Conservation (phyloP, 2,329 filamentous ascomycete genomes). For the Trichoderma koningiopsis region DNA sequence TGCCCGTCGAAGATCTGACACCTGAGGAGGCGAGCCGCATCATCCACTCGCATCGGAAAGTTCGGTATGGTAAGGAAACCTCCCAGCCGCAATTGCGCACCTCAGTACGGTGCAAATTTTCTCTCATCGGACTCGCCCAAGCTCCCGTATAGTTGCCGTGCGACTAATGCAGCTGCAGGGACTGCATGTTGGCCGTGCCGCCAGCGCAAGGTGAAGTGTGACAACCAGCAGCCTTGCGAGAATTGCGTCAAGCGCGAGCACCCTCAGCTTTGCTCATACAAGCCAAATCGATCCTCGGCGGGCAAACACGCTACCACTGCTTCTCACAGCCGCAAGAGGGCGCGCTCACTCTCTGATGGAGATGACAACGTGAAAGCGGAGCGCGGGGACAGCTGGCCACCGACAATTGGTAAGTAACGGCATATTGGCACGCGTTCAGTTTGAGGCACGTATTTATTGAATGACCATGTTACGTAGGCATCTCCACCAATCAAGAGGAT, state of each 20-base stretch:
- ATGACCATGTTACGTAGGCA: constrained; percentile 29
- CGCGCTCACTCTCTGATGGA: constrained; percentile 38
- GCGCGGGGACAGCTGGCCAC: constrained; percentile 47
- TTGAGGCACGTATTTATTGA: not conserved
- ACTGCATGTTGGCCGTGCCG: constrained; percentile 69
- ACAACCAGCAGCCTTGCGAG: constrained; percentile 69
- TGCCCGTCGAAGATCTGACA: constrained; percentile 58
- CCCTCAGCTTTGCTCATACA: constrained; percentile 66
- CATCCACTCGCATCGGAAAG: constrained; percentile 69
- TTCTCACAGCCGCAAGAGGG: constrained; percentile 40
- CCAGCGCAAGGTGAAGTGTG: constrained; percentile 69
- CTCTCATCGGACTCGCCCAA: not conserved
- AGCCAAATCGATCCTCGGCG: constrained; percentile 56
- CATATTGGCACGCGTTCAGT: not conserved
- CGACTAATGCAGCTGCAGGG: constrained; percentile 42
- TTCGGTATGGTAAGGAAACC: constrained; percentile 60
- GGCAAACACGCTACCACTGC: constrained; percentile 39
- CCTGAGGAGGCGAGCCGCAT: constrained; percentile 68
- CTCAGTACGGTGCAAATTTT: not conserved
- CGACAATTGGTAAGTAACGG: constrained; percentile 42
- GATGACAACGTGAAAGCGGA: constrained; percentile 41
- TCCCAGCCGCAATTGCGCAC: not conserved
- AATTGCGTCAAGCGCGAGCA: constrained; percentile 69
- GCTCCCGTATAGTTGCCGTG: not conserved
- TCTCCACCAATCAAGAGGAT: constrained; percentile 51